Evolutionary conservation across 352 stramenopile genomes (phyloP).

Genomic region (Globisporangium sylvaticum): DNA sequence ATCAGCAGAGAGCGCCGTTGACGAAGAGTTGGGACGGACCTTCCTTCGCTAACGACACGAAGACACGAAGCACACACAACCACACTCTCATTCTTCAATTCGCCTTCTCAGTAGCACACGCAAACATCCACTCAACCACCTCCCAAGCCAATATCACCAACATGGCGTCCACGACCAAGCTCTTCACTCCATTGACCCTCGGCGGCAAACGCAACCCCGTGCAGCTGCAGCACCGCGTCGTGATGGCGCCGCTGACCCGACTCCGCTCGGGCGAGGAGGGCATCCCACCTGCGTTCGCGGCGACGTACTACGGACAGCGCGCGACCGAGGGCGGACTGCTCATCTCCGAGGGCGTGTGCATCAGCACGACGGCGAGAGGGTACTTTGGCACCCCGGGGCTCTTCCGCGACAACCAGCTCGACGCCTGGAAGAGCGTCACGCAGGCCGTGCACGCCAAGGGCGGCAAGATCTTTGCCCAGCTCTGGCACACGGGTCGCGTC

Average conservation of each 20-base stretch:
- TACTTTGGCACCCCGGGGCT: slow-evolving; percentile 52
- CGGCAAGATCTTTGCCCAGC: slow-evolving; percentile 75
- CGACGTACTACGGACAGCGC: slow-evolving; percentile 63
- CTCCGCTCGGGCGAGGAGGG: slow-evolving; percentile 29
- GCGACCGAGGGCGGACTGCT: slow-evolving; percentile 51
- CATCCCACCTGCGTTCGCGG: slow-evolving; percentile 33
- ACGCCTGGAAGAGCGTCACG: slow-evolving; percentile 54
- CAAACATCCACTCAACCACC: not conserved
- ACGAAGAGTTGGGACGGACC: not conserved
- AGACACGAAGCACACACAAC: not conserved
- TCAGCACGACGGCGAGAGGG: slow-evolving; percentile 30
- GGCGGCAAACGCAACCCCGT: slow-evolving; percentile 35
- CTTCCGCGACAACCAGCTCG: slow-evolving; percentile 39
- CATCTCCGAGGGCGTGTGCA: slow-evolving; percentile 59
- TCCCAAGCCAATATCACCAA: not conserved
- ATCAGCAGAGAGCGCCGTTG: not conserved
- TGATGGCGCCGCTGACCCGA: slow-evolving; percentile 64
- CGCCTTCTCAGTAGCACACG: not conserved
- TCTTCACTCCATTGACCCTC: slow-evolving; percentile 43
- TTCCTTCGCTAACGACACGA: not conserved
- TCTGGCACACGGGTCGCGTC: slow-evolving; percentile 83
- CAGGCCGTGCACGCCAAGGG: slow-evolving; percentile 70
- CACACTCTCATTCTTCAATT: not conserved
- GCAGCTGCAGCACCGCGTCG: slow-evolving; percentile 46
- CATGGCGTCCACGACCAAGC: slow-evolving; percentile 18